Evolutionary conservation across 2,329 filamentous ascomycete species (phyloP).

Genomic region (Elsinoe batatas): DNA sequence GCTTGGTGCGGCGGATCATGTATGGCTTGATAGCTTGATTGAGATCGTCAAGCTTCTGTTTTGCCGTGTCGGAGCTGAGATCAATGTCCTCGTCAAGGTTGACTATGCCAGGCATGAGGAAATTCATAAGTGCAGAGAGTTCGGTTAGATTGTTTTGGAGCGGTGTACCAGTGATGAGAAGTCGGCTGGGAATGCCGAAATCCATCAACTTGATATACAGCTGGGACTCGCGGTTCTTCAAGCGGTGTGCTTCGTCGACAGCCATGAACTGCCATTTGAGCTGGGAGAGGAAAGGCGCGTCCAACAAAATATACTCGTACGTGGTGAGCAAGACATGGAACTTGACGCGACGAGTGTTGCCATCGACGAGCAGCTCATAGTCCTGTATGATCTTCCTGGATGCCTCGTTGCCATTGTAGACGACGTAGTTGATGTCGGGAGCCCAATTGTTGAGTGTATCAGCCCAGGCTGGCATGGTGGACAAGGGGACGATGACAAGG

Average conservation of each 20-base stretch:
- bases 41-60: slow-evolving; percentile 75
- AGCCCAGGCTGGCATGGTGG: slow-evolving; percentile 95
- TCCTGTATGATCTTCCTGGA: slow-evolving; percentile 82
- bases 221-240: slow-evolving; percentile 94
- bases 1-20: slow-evolving; percentile 91
- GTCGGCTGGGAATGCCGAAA: slow-evolving; percentile 77
- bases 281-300: slow-evolving; percentile 71
- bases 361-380: slow-evolving; percentile 77
- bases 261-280: slow-evolving; percentile 98
- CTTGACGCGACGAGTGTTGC: slow-evolving; percentile 78
- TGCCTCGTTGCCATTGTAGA: slow-evolving; percentile 84
- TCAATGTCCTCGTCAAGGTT: slow-evolving; percentile 88
- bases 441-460: slow-evolving; percentile 97
- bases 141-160: slow-evolving; percentile 96
- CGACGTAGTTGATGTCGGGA: slow-evolving; percentile 91
- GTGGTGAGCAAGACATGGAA: slow-evolving; percentile 98
- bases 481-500: slow-evolving; percentile 91
- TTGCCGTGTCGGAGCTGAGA: slow-evolving; percentile 64
- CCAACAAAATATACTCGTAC: slow-evolving; percentile 88
- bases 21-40: slow-evolving; percentile 83
- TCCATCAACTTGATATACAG: slow-evolving; percentile 76
- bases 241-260: slow-evolving; percentile 89
- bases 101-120: slow-evolving; percentile 90
- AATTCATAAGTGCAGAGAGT: slow-evolving; percentile 85
- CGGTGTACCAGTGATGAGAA: slow-evolving; percentile 92